These are phyloP conservation scores for Haberlea rhodopensis DNA, from an alignment of 257 asterid genomes.

Conservation along the genomic window DNA sequence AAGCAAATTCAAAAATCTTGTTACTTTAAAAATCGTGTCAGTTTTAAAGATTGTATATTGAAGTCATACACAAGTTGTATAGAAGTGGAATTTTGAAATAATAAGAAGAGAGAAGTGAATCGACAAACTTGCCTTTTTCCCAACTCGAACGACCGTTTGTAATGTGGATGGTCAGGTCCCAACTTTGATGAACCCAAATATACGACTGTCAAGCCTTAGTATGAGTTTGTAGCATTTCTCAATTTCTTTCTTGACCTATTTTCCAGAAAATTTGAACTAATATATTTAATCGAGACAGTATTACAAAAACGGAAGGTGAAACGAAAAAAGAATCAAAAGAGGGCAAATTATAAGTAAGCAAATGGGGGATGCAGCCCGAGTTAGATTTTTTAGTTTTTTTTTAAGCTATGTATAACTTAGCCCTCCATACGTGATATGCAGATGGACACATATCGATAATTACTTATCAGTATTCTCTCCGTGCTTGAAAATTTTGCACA, in stretches of 20 bases:
- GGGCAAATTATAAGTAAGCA: not conserved
- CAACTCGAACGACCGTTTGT: constrained; percentile 50
- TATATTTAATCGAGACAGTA: not conserved
- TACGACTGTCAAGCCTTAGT: constrained; percentile 72
- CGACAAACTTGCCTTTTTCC: constrained; percentile 51
- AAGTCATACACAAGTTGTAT: not conserved
- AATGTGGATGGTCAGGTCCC: constrained; percentile 73
- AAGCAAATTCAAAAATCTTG: constrained; percentile 5
- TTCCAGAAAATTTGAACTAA: not conserved
- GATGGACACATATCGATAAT: too few relatives aligned
- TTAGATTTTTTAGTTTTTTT: too few relatives aligned
- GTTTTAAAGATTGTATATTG: not conserved
- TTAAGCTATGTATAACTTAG: too few relatives aligned
- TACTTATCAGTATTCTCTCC: too few relatives aligned
- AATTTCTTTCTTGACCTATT: constrained; percentile 84
- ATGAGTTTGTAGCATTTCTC: constrained; percentile 78
- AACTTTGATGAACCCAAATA: constrained; percentile 91
- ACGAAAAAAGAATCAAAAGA: too few relatives aligned
- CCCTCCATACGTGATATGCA: too few relatives aligned
- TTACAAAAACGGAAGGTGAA: not conserved
- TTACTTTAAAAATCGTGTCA: not conserved
- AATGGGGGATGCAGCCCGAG: too few relatives aligned
- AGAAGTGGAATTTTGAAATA: not conserved
- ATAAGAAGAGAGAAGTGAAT: not conserved
- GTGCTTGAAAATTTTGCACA: too few relatives aligned